These are phyloP conservation scores for Candida yuanshanica DNA, from an alignment of 805 yeast species.

Conservation along the genomic window DNA sequence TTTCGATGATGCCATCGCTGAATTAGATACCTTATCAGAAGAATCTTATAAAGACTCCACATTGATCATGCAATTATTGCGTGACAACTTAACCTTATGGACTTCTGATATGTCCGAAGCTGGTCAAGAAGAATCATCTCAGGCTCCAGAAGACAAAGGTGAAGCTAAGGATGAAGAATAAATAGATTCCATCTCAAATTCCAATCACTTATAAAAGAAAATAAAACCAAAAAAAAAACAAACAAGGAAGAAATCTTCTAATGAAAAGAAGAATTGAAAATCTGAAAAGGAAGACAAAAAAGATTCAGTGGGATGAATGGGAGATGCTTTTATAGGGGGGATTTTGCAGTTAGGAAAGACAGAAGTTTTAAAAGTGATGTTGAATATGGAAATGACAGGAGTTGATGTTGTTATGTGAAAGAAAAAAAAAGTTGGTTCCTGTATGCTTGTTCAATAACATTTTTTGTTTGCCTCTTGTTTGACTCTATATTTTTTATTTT, in stretches of 20 bases:
- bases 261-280: neutral
- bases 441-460: neutral
- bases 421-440: neutral
- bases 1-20: slow-evolving; percentile 98
- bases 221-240: neutral
- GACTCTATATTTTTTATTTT: neutral
- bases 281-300: neutral
- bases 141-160: slow-evolving; percentile 28
- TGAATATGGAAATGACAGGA: neutral
- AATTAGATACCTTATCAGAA: slow-evolving; percentile 93
- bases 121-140: slow-evolving; percentile 48
- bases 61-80: slow-evolving; percentile 95
- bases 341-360: neutral
- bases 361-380: neutral
- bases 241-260: neutral
- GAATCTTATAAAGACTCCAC: slow-evolving; percentile 98
- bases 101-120: slow-evolving; percentile 89
- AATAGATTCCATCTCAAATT: slow-evolving; percentile 4
- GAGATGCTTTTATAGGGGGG: neutral
- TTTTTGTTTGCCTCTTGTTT: neutral
- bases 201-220: neutral
- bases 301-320: neutral
- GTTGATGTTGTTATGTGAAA: neutral
- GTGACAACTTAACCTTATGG: slow-evolving; percentile 98
- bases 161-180: slow-evolving; percentile 29